These are phyloP conservation scores for Puya raimondii DNA, from an alignment of 176 grass and related monocot species.

Conservation along the genomic window DNA sequence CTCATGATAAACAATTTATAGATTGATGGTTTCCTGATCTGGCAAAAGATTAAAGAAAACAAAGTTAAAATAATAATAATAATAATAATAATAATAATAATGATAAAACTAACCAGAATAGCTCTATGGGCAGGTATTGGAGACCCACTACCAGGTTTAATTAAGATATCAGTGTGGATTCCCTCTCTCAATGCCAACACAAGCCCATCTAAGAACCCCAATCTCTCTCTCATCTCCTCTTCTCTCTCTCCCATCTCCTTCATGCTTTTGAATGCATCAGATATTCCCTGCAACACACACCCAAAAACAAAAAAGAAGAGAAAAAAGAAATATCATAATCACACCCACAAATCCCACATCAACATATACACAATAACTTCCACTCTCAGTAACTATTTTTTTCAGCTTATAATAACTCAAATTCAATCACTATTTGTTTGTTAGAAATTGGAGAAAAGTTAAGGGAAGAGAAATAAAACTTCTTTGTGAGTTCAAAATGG, in stretches of 20 bases:
- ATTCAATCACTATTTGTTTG: too few relatives aligned
- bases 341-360: too few relatives aligned
- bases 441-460: too few relatives aligned
- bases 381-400: too few relatives aligned
- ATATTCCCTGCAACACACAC: constrained; percentile 36
- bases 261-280: constrained; percentile 42
- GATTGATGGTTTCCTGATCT: too few relatives aligned
- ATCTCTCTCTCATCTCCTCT: constrained; percentile 27
- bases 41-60: not conserved
- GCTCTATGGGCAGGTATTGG: constrained; percentile 69
- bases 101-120: constrained; percentile 38
- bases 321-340: constrained; percentile 5
- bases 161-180: constrained; percentile 62
- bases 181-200: constrained; percentile 43
- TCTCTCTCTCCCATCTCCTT: constrained; percentile 45
- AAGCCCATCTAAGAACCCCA: constrained; percentile 44
- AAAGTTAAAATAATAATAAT: not conserved
- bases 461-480: too few relatives aligned
- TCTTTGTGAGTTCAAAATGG: too few relatives aligned
- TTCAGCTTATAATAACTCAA: too few relatives aligned
- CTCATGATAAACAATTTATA: too few relatives aligned
- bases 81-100: too few relatives aligned
- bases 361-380: too few relatives aligned
- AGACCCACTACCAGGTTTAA: constrained; percentile 41
- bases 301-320: constrained; percentile 1